These are phyloP conservation scores for Chytridium lagenaria DNA, from an alignment of 371 early-diverging fungal genomes.

Conservation along the genomic window DNA sequence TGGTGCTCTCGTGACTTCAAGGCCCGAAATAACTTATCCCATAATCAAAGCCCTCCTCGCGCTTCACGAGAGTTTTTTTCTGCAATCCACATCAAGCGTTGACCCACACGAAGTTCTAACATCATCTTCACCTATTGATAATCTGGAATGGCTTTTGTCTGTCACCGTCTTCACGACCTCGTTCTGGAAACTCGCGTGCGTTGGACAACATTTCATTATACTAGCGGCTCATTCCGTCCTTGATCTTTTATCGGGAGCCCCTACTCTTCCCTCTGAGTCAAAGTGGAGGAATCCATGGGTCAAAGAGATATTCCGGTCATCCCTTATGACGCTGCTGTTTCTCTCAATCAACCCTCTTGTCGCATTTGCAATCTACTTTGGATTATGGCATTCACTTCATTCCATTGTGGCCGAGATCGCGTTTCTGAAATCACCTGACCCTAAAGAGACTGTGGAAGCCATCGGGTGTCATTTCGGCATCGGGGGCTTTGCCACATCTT, in stretches of 20 bases:
- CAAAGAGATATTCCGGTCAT: conserved; percentile 17
- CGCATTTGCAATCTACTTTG: conserved; percentile 44
- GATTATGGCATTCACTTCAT: conserved; percentile 36
- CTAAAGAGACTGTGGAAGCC: background rate
- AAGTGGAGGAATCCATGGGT: conserved; percentile 11
- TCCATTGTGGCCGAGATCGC: conserved; percentile 29
- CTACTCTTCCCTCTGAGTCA: too few species aligned
- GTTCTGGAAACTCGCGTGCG: background rate
- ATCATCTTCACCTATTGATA: too few species aligned
- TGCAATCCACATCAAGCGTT: too few species aligned
- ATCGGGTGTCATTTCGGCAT: too few species aligned
- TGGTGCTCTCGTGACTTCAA: conserved; percentile 26
- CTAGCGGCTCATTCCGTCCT: conserved; percentile 6
- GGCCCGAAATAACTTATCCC: conserved; percentile 30
- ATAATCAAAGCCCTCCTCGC: conserved; percentile 28
- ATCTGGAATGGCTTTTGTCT: too few species aligned
- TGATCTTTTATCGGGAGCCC: too few species aligned
- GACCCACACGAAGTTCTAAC: too few species aligned
- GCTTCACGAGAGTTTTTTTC: background rate
- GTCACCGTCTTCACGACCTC: background rate
- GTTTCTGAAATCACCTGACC: conserved; percentile 21
- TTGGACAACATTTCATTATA: conserved; percentile 24
- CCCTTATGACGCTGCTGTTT: conserved; percentile 26
- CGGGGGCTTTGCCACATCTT: too few species aligned
- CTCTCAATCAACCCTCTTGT: conserved; percentile 32